phyloP scores from a whole-genome alignment of 1,139 yeast genomes.

The Blastobotrys indianensis region DNA sequence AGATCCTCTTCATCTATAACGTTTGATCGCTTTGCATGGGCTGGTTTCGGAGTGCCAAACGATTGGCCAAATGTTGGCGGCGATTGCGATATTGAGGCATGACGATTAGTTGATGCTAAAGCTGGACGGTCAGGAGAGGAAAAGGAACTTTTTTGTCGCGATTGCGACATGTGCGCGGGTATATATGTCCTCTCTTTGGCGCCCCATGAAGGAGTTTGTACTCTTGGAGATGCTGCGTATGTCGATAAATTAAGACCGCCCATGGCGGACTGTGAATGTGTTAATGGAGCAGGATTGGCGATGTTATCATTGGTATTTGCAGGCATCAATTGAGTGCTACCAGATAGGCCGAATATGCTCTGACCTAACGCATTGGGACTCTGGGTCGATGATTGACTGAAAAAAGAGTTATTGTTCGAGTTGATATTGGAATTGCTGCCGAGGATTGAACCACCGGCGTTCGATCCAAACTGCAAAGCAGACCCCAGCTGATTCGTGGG shows the following conservation, averaged over 20 bases:
- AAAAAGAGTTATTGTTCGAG: constrained; percentile 8
- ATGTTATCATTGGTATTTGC: not conserved
- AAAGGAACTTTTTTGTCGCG: constrained; percentile 21
- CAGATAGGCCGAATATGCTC: not conserved
- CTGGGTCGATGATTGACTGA: not conserved
- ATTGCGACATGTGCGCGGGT: constrained; percentile 22
- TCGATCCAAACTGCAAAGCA: not conserved
- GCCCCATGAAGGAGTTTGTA: constrained; percentile 23
- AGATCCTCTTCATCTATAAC: constrained; percentile 29
- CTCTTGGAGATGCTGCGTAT: constrained; percentile 7
- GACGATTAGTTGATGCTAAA: constrained; percentile 14
- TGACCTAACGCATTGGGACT: not conserved
- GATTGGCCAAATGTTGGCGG: constrained; percentile 20
- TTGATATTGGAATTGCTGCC: constrained; percentile 10
- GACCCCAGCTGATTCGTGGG: not conserved
- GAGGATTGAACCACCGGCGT: not conserved
- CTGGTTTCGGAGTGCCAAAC: constrained; percentile 30
- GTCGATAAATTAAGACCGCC: constrained; percentile 14
- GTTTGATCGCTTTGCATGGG: constrained; percentile 18
- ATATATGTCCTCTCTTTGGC: constrained; percentile 18
- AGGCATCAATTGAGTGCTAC: not conserved
- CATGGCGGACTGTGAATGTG: constrained; percentile 27
- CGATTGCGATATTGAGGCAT: constrained; percentile 11
- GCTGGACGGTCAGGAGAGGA: constrained; percentile 16
- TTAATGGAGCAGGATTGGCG: constrained; percentile 7